These are phyloP conservation scores for Monilinia laxa DNA, from an alignment of 2,329 filamentous ascomycete genomes.

Conservation along the genomic window DNA sequence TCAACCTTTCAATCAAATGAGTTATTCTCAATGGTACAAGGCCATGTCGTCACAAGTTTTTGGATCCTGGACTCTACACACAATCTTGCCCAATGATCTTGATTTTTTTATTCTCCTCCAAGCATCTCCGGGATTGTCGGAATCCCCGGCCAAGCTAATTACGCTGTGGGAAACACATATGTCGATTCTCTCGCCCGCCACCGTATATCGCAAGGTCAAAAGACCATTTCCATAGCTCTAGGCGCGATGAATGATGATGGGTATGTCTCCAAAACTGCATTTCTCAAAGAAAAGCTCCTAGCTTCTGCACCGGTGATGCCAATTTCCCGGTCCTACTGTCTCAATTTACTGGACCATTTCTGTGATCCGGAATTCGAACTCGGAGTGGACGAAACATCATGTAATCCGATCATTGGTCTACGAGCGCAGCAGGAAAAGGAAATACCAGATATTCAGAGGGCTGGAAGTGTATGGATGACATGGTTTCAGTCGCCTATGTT, in stretches of 20 bases:
- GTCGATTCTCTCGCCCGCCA: constrained; percentile 29
- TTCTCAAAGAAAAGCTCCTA: constrained; percentile 23
- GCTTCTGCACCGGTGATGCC: not conserved
- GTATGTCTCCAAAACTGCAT: constrained; percentile 30
- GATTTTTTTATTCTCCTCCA: constrained; percentile 38
- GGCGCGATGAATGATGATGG: constrained; percentile 24
- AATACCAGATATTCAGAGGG: not conserved
- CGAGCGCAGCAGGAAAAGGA: not conserved
- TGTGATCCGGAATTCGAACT: constrained; percentile 6
- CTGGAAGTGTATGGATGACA: not conserved
- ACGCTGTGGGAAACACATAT: constrained; percentile 39
- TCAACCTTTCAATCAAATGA: constrained; percentile 41
- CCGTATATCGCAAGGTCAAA: constrained; percentile 21
- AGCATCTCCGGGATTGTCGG: constrained; percentile 37
- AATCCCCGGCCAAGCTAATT: constrained; percentile 25
- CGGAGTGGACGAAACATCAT: not conserved
- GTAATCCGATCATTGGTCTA: not conserved
- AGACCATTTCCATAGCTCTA: constrained; percentile 27
- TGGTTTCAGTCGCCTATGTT: not conserved
- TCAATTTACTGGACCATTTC: not conserved
- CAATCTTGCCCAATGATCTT: constrained; percentile 20
- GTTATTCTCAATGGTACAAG: constrained; percentile 40
- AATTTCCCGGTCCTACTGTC: not conserved
- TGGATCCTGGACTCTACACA: constrained; percentile 34
- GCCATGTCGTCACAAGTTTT: constrained; percentile 42